Evolutionary conservation across 2,329 filamentous ascomycete genomes (phyloP).

Genomic region (Fusarium irregulare): DNA sequence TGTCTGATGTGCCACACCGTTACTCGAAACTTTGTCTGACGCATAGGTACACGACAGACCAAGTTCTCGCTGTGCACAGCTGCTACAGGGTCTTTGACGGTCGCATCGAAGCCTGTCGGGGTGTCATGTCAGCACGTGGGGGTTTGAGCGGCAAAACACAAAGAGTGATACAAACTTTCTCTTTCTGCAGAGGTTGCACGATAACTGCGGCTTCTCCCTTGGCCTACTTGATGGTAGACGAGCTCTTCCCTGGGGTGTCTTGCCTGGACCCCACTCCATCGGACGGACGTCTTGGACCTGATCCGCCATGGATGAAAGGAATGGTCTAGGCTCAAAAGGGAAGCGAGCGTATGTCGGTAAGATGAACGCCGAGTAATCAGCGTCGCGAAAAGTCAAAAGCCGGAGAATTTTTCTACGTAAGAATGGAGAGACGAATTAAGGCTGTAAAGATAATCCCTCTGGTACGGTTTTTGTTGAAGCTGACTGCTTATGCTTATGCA

Average conservation of each 20-base stretch:
- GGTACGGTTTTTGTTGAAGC: neutral
- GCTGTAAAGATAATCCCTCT: neutral
- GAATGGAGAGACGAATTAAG: neutral
- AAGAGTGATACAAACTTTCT: slow-evolving; percentile 11
- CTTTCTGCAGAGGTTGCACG: slow-evolving; percentile 21
- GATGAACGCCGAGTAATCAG: neutral
- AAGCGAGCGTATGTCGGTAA: neutral
- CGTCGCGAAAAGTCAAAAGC: neutral
- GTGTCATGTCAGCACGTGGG: neutral
- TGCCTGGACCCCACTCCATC: slow-evolving; percentile 11
- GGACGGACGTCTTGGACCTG: slow-evolving; percentile 2
- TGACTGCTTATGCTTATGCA: neutral
- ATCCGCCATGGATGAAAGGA: neutral
- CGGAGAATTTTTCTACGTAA: neutral
- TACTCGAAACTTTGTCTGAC: neutral
- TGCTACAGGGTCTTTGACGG: slow-evolving; percentile 21
- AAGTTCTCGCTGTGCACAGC: slow-evolving; percentile 13
- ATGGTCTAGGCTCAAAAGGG: neutral
- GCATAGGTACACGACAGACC: slow-evolving; percentile 13
- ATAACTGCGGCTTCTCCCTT: slow-evolving; percentile 11
- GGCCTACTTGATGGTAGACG: slow-evolving; percentile 14
- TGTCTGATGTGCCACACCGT: neutral
- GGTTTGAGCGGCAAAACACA: no score
- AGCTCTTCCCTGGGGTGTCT: slow-evolving; percentile 11
- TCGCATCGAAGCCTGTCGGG: slow-evolving; percentile 15